Percentiles rank a stretch among this genome's conserved stretches.
These are phyloP conservation scores for Aureobasidium sp. DNA, from an alignment of 2,329 filamentous ascomycete species.

Conservation along the genomic window DNA sequence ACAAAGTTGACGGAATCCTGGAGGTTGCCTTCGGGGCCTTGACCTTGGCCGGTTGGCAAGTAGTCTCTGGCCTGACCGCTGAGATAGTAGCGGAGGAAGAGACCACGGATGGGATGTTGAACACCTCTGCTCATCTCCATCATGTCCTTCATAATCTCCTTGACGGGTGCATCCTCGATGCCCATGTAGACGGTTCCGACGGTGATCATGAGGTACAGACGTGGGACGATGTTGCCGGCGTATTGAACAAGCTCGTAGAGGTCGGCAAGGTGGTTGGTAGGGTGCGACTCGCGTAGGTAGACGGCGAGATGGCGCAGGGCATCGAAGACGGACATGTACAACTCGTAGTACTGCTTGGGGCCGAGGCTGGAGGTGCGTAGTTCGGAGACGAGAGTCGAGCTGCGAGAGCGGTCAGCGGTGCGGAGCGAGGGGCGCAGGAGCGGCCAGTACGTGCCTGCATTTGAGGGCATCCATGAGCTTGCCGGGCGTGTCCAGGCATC, in stretches of 20 bases:
- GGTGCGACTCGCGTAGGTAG: slow-evolving; percentile 94
- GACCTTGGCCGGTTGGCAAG: slow-evolving; percentile 70
- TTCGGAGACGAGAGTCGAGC: slow-evolving; percentile 96
- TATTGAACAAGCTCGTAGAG: slow-evolving; percentile 97
- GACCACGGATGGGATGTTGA: slow-evolving; percentile 88
- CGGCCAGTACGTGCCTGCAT: slow-evolving; percentile 56
- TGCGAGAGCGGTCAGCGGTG: slow-evolving; percentile 35
- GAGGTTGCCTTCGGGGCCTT: slow-evolving; percentile 89
- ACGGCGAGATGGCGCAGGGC: slow-evolving; percentile 92
- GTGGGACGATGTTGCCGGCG: slow-evolving; percentile 93
- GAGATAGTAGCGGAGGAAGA: slow-evolving; percentile 93
- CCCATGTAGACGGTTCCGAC: slow-evolving; percentile 99
- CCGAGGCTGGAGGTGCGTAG: slow-evolving; percentile 91
- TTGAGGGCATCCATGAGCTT: slow-evolving; percentile 99
- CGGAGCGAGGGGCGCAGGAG: not conserved
- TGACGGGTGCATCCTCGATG: slow-evolving; percentile 94
- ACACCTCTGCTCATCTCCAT: slow-evolving; percentile 99
- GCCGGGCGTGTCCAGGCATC: slow-evolving; percentile 90
- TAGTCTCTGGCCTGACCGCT: slow-evolving; percentile 89
- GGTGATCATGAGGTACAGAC: slow-evolving; percentile 97
- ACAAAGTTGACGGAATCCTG: slow-evolving; percentile 98
- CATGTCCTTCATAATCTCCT: slow-evolving; percentile 99
- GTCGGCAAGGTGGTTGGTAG: slow-evolving; percentile 94
- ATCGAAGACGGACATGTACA: slow-evolving; percentile 99
- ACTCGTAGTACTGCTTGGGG: slow-evolving; percentile 99